Evolutionary conservation across 345 rosid species (phyloP).

Genomic region (Jatropha curcas): DNA sequence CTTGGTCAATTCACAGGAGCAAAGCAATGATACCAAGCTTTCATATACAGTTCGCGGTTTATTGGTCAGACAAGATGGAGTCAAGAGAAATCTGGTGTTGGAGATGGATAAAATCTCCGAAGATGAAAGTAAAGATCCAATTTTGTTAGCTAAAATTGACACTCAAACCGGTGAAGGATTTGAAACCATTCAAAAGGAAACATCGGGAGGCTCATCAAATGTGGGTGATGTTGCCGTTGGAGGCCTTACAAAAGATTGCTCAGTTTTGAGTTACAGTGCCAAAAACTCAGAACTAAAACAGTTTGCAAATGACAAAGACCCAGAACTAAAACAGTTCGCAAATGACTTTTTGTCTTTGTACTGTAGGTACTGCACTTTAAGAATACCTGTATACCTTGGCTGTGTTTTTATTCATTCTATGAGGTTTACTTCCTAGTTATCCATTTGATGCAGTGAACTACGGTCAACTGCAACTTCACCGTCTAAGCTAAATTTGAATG

Average conservation of each 20-base stretch:
- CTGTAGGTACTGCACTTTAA: constrained; percentile 61
- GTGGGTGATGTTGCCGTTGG: constrained; percentile 33
- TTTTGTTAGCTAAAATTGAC: constrained; percentile 23
- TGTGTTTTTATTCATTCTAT: constrained; percentile 14
- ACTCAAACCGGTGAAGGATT: constrained; percentile 24
- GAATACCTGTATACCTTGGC: not conserved
- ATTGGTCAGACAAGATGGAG: constrained; percentile 40
- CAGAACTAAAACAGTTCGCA: constrained; percentile 72
- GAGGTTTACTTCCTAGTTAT: not conserved
- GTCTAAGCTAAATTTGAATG: constrained; percentile 41
- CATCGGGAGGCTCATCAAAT: constrained; percentile 36
- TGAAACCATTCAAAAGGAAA: constrained; percentile 35
- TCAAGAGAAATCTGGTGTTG: constrained; percentile 45
- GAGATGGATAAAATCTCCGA: constrained; percentile 38
- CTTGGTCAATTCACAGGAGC: constrained; percentile 55
- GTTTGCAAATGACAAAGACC: constrained; percentile 61
- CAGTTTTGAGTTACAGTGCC: constrained; percentile 27
- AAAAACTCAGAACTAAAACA: constrained; percentile 58
- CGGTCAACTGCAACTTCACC: constrained; percentile 48
- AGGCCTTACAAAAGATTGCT: constrained; percentile 27
- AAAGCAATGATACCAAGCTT: constrained; percentile 20
- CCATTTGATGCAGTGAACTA: constrained; percentile 53
- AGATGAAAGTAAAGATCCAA: constrained; percentile 32
- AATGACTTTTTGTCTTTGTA: constrained; percentile 82
- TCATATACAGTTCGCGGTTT: constrained; percentile 20